A percentile compares a stretch with the other conserved stretches of the same genome.
phyloP scores from a whole-genome alignment of 2,329 filamentous ascomycete genomes.

The Gnomoniopsis sp. region DNA sequence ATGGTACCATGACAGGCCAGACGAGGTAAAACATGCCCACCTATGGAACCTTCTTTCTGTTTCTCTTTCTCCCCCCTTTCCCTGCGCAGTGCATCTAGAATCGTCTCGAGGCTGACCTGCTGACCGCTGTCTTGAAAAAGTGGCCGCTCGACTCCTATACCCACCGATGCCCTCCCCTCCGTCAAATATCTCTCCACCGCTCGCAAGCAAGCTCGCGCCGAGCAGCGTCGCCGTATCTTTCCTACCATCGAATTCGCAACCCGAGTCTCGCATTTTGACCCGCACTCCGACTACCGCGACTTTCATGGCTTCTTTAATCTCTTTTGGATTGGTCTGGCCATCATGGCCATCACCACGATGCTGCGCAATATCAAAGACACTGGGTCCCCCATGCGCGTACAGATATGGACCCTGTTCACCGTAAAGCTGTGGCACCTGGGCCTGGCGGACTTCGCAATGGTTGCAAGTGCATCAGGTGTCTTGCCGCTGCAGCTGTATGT shows the following conservation, averaged over 20 bases:
- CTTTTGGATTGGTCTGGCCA: slow-evolving; percentile 95
- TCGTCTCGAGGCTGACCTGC: slow-evolving; percentile 11
- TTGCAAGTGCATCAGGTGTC: slow-evolving; percentile 66
- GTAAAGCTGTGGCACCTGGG: slow-evolving; percentile 86
- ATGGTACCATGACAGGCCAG: slow-evolving; percentile 37
- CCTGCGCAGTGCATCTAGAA: not conserved
- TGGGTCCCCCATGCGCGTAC: slow-evolving; percentile 76
- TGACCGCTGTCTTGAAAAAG: slow-evolving; percentile 41
- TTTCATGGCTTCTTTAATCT: slow-evolving; percentile 97
- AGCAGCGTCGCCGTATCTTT: slow-evolving; percentile 81
- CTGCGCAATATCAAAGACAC: slow-evolving; percentile 92
- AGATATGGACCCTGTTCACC: slow-evolving; percentile 86
- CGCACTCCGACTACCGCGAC: slow-evolving; percentile 84
- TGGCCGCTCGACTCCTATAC: slow-evolving; percentile 77
- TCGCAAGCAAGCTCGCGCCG: slow-evolving; percentile 76
- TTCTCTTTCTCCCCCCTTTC: not conserved
- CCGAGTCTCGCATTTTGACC: slow-evolving; percentile 93
- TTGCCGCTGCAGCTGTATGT: slow-evolving; percentile 71
- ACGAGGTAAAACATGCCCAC: slow-evolving; percentile 43
- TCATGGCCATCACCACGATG: slow-evolving; percentile 96
- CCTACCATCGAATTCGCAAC: slow-evolving; percentile 89
- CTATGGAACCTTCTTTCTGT: not conserved
- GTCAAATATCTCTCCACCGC: slow-evolving; percentile 81
- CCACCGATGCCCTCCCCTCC: slow-evolving; percentile 89
- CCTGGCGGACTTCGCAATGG: slow-evolving; percentile 82